phyloP scores from a whole-genome alignment of 2,329 filamentous ascomycete species.

The Trichoderma cornu-damae region DNA sequence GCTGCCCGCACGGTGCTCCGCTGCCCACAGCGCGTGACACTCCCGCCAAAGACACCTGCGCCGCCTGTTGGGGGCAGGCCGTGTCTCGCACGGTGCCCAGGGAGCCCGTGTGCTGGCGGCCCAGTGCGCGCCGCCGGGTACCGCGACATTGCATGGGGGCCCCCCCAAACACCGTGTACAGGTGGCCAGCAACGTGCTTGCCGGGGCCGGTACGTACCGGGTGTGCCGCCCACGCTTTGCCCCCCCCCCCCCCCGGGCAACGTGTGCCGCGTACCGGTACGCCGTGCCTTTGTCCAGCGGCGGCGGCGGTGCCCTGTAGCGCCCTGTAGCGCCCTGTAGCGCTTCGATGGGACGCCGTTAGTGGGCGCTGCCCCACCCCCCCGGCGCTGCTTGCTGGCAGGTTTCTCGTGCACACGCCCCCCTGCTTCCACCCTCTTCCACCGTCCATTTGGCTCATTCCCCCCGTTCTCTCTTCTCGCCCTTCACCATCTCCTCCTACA shows the following conservation, averaged over 20 bases:
- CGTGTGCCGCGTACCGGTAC: background rate
- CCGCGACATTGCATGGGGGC: conserved; percentile 8
- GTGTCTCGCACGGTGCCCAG: conserved; percentile 2
- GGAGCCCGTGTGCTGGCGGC: background rate
- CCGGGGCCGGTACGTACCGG: background rate
- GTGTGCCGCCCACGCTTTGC: background rate
- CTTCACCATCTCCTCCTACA: conserved; percentile 25
- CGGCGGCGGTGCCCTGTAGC: background rate
- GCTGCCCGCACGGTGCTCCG: conserved; percentile 15
- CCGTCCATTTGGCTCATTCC: conserved; percentile 24
- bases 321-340: conserved; percentile 8
- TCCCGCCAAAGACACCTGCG: background rate
- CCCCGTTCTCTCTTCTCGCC: conserved; percentile 22
- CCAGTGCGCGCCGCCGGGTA: conserved; percentile 9
- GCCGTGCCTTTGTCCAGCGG: background rate
- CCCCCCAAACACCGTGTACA: conserved; percentile 16
- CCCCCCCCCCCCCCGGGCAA: background rate
- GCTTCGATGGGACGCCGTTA: background rate
- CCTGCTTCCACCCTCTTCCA: conserved; percentile 32
- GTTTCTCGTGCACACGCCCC: conserved; percentile 21
- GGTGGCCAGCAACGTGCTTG: no score
- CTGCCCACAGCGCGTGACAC: conserved; percentile 13
- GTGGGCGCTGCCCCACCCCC: conserved; percentile 11
- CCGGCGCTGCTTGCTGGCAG: conserved; percentile 14
- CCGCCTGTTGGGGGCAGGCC: background rate